phyloP scores from a whole-genome alignment of 257 asterid species.

The Solanum ossicruentum region DNA sequence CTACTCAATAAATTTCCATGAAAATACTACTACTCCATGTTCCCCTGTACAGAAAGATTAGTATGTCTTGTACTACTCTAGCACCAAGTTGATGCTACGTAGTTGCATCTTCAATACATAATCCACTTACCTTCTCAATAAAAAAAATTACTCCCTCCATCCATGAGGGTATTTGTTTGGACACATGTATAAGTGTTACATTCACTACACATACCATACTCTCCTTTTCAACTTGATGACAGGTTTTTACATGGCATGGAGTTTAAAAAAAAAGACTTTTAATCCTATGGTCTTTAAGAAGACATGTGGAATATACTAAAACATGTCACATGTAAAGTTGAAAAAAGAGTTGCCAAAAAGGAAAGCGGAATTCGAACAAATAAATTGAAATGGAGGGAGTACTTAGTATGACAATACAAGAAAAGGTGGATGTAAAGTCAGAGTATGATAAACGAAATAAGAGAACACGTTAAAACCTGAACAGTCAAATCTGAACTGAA shows the following conservation, averaged over 20 bases:
- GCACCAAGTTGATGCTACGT: neutral
- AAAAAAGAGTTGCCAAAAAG: neutral
- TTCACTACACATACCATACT: neutral
- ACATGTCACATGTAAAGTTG: neutral
- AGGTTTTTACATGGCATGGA: neutral
- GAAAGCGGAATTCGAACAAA: neutral
- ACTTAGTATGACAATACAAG: neutral
- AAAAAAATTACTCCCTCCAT: neutral
- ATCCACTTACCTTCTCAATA: neutral
- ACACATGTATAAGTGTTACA: neutral
- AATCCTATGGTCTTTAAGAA: neutral
- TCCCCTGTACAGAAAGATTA: neutral
- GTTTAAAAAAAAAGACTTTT: neutral
- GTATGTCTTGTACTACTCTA: neutral
- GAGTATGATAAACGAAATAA: neutral
- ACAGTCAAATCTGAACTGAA: neutral
- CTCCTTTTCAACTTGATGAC: neutral
- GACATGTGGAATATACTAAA: neutral
- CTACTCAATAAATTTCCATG: neutral
- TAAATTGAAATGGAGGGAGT: neutral
- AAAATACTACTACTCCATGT: neutral
- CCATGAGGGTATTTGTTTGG: neutral
- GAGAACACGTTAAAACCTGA: neutral
- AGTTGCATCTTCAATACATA: neutral
- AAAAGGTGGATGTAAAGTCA: neutral